Evolutionary conservation across 78 protist genomes (phyloP), one percentile per base, ranked within the genome.

Genomic region (Capsaspora owczarzaki): DNA sequence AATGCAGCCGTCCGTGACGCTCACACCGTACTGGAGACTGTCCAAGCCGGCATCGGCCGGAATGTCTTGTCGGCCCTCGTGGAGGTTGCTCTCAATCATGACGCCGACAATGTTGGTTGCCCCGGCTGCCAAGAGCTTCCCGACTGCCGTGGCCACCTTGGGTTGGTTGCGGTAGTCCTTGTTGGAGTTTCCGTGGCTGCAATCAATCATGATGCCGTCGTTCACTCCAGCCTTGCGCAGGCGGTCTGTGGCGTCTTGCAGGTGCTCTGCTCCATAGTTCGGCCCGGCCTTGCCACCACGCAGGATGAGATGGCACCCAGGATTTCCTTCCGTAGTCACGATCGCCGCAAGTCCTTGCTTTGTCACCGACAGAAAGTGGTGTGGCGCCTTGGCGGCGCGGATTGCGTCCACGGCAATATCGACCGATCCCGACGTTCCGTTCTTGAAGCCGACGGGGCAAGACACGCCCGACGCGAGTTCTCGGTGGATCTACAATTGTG

Each of bases 361-460:
- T 0, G 89, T 80, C 22, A 80, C 85, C 19, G 82, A 76, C 25
- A 85, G 43, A 29, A 87, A 87, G 70, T 61, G 40, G 66, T 85
- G 89, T 2, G 89, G 86, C 12, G 35, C 6, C 23, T 74, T 27
- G 20, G 89, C 76, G 19, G 89, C 46, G 3, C 82, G 51, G 76
- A 89, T 83, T 42, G 92, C 89, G 56, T 89, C 86, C 19, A 84
- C 60, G 10, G 88, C 87, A 37, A 85, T 71, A 29, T 82, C 56
- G 31, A 89, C 41, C 2, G 71, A 80, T 29, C 40, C 71, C 4
- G 74, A 51, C 16, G 89, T 86, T 3, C 90, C 89, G 49, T 89
- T 89, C 81, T 89, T 89, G 84, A 89, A 89, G 16, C 93, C 93
- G 53, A 89, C 81, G 20, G 93, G 89, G 68, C 82, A 79, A 6